Base-by-base conservation (phyloP, 371 early-diverging fungal genomes). In the Mortierella sp. region DNA sequence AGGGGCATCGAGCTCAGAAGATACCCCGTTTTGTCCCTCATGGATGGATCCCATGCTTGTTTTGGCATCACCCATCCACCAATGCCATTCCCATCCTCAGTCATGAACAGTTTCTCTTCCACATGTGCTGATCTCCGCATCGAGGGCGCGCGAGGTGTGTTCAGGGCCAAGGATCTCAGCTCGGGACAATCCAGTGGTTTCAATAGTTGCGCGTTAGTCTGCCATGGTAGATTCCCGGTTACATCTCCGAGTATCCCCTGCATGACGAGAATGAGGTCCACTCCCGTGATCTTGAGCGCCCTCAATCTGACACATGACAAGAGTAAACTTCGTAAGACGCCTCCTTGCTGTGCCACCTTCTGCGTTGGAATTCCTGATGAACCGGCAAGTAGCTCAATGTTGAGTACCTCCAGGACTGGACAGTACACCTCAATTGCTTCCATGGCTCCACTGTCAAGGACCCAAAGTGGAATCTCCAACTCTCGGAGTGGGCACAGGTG, bases 371-470 rank as follows among this genome's bases (percentile, higher is more conserved):
- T 8, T 25, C n/a, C 10, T 40, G 24, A 34, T 34, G 34, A 34
- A 7, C 10, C n/a, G n/a, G 10, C 7, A 21, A 22, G 13, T 10
- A 12, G 8, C 9, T 28, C 51, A 29, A 60, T 51, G 16, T 52
- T 60, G 41, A 58, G 59, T 7, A 58, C 41, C 45, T 60, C 52
- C 19, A 60, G 13, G 10, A 44, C 25, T 17, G 8, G 16, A 7
- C 28, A 25, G 21, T 60, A 51, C 16, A n/a, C 13, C 31, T 60
- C 52, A 31, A 60, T 60, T 2, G 52, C 60, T 4, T 19, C 24
- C 22, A 43, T 22, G 17, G 22, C 60, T 12, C 2, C 34, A 21
- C 28, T 31, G 22, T 60, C 52, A 8, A 60, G 22, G n/a, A 60
- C 39, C 41, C 43, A 44, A 24, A 60, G 40, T 10, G 21, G 19